Base-by-base conservation (phyloP, 139 green algal genomes). In the Raphidocelis subcapitata region DNA sequence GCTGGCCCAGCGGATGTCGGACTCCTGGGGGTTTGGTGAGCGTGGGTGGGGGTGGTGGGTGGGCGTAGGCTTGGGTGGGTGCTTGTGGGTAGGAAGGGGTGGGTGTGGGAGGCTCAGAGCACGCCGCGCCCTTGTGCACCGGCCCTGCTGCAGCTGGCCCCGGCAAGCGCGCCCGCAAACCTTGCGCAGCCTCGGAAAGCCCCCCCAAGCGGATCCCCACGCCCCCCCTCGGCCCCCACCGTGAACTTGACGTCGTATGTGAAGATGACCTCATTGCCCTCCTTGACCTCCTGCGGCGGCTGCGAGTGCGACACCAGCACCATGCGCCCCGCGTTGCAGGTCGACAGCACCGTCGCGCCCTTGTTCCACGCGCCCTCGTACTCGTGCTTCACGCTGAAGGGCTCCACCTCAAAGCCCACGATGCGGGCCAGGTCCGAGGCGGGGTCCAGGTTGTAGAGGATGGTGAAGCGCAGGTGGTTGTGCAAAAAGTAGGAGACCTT, bases 351-450 rank as follows among this genome's bases (percentile, higher is more conserved):
- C 18, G 88, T 83, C 61, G 80, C 82, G 23, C 79, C 70, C 10
- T 79, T 67, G 68, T 97, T 85, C 74, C 77, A 98, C 5, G 75
- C 72, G 10, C 76, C 77, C 49, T 98, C 93, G 61, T 97, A 97
- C 59, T 83, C 75, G 77, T 99, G 96, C 74, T 94, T 92, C 31
- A 99, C 91, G 54, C 81, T 92, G 81, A 92, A 94, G 1, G 94
- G 91, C 78, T 97, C 89, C 47, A 97, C 95, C 83, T 99, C 96
- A 74, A 99, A 99, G 37, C 96, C 96, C 2, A 99, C 96, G 49
- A 99, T 96, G 33, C 96, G 79, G 0, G 87, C 82, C 8, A 94
- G 78, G 74, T 96, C 88, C 1, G 72, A 12, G 49, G 44, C 60
- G 20, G 69, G 36, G 65, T 99, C 94, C 65, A 90, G 87, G 83